Base-by-base conservation (phyloP, 2,329 filamentous ascomycete genomes). In the Monosporascus sp. region DNA sequence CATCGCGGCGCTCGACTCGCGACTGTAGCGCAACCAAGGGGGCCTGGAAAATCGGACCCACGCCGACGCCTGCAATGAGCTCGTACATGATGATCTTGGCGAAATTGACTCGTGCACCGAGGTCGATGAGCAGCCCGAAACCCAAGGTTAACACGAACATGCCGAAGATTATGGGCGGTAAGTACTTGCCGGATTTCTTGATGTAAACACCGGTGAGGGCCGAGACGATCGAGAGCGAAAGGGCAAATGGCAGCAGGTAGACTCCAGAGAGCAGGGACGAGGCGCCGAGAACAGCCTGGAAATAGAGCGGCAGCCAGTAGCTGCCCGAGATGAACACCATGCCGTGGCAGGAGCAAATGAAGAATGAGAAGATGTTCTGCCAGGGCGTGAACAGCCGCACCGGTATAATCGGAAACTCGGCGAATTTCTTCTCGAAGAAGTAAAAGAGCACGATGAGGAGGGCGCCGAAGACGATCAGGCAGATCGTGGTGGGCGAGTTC, bases 291-390 rank as follows among this genome's bases (percentile, higher is more conserved):
- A 86, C 80, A 52, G 83, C 79, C 68, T 90, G 87, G 71, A 89
- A 89, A 48, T 95, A 96, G 2, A 96, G 78, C 0, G 90, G 90
- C 5, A 95, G 77, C 72, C 88, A 95, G 76, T 93, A 95, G 57
- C 81, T 83, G 31, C 82, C 83, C 0, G 86, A 82, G 64, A 93
- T 90, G 74, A 93, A 93, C 58, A 88, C 83, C 60, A 86, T 81
- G 45, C 86, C 86, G 67, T 96, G 89, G 57, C 82, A 78, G 71
- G 90, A 90, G 60, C 84, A 86, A 44, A 88, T 76, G 3, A 73
- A 70, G 15, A 91, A 81, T 3, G 83, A 76, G 8, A 87, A 83
- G 31, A 87, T 65, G 66, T 89, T 91, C 31, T 83, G 86, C 37
- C 76, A 71, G 45, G 81, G 77, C 36, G 74, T 76, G 73, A 96